Percentiles rank a stretch among this genome's conserved stretches.
phyloP scores from a whole-genome alignment of 176 grass and related monocot genomes.

The Rhynchospora breviuscula region DNA sequence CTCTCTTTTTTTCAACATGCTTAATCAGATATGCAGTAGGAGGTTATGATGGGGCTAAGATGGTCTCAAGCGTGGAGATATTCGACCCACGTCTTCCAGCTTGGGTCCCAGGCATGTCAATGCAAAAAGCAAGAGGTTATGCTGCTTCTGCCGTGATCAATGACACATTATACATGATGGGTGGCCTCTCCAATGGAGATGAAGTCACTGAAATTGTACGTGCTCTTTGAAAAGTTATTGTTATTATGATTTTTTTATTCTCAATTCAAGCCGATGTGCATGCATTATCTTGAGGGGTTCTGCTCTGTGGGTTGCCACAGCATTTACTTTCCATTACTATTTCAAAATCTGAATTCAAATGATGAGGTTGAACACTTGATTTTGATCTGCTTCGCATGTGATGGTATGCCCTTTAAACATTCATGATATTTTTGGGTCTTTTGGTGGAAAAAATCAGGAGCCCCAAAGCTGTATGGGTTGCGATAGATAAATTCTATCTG shows the following conservation, averaged over 20 bases:
- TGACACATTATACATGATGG: conserved; percentile 36
- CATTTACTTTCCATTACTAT: no score
- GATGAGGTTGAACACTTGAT: no score
- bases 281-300: no score
- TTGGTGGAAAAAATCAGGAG: no score
- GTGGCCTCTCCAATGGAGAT: conserved; percentile 28
- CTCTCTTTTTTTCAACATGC: background rate
- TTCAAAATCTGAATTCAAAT: no score
- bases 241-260: background rate
- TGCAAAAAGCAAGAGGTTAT: conserved; percentile 48
- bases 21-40: conserved; percentile 50
- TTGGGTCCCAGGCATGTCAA: conserved; percentile 44
- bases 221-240: background rate
- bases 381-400: no score
- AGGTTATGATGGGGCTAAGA: conserved; percentile 41
- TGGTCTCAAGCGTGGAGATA: conserved; percentile 49
- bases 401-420: no score
- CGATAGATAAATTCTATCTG: no score
- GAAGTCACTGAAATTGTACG: conserved; percentile 44
- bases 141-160: conserved; percentile 33
- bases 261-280: no score
- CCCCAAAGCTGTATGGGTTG: no score
- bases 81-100: conserved; percentile 46
- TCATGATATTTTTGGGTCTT: no score
- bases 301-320: no score